Base-by-base conservation (phyloP, 352 stramenopile species). In the Phytophthora parvispora region DNA sequence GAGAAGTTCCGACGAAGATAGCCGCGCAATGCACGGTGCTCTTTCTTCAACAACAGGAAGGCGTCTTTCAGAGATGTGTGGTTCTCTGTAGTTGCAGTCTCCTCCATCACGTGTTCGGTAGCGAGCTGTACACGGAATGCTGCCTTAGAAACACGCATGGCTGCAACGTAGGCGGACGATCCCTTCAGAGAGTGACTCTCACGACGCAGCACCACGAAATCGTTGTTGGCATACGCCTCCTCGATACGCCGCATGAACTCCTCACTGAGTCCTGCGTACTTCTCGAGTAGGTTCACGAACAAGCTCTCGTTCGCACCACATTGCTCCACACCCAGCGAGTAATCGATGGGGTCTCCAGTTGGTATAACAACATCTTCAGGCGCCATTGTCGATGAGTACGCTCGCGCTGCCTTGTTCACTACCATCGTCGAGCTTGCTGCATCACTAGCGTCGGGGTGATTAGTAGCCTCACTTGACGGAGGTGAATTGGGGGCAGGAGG, bases 161-260 rank as follows among this genome's bases (percentile, higher is more conserved):
- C 89, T 8, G 89, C 89, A 2, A 95, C 87, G 45, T 96, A 96
- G 10, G 89, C 89, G 1, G 89, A 95, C 7, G 86, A 94, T n/a
- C 89, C 89, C 65, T 96, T 96, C n/a, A 96, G 65, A 12, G 89
- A 96, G 61, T 96, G 89, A 54, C 84, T 91, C 61, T 95, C 87
- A 4, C 87, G 83, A 4, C 87, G 77, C 25, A 96, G 67, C 12
- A 91, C 81, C 3, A 89, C 67, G 55, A 83, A 93, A 60, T 96
- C 84, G 13, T 65, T 62, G 2, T 60, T 67, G 13, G 63, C 47
- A 63, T 86, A 94, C 9, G 84, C 81, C 25, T 77, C 77, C 34
- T 95, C 86, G 40, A 96, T 94, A 22, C 84, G 85, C 27, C 74
- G 72, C 81, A 96, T 91, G 55, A 93, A 91, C 60, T 88, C 83